Evolutionary conservation across 495 filamentous ascomycete genomes (phyloP).

Genomic region (Friedmanniomyces endolithicus): DNA sequence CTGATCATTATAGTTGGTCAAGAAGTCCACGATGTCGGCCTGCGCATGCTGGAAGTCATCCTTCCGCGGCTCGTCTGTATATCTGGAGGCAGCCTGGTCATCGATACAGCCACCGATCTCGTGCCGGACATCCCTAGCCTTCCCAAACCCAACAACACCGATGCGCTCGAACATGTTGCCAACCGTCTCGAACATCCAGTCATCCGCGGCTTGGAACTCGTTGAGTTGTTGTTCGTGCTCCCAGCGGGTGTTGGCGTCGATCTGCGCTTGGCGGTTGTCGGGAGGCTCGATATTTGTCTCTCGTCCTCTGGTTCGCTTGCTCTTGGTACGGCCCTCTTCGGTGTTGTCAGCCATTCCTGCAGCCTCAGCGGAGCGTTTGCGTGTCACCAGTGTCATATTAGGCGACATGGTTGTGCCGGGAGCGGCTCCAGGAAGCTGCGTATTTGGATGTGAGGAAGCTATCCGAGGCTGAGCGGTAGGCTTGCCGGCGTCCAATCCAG

Average conservation of each 20-base stretch:
- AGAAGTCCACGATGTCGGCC: constrained; percentile 6
- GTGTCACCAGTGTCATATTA: constrained; percentile 22
- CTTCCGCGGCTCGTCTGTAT: neutral
- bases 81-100: neutral
- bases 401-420: neutral
- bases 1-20: constrained; percentile 11
- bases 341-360: constrained; percentile 44
- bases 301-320: constrained; percentile 69
- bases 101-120: neutral
- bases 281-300: constrained; percentile 50
- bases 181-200: constrained; percentile 59
- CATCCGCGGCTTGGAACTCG: constrained; percentile 55
- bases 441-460: constrained; percentile 9
- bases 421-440: neutral
- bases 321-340: constrained; percentile 56
- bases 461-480: constrained; percentile 16
- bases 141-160: constrained; percentile 37
- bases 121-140: constrained; percentile 7
- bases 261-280: constrained; percentile 12
- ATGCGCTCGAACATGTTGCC: constrained; percentile 55
- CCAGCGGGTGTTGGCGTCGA: constrained; percentile 35
- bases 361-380: constrained; percentile 54
- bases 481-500: constrained; percentile 15
- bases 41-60: neutral
- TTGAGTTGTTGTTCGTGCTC: constrained; percentile 60